Base-by-base conservation (phyloP, 2,329 filamentous ascomycete species). In the Delphinella strobiligena region DNA sequence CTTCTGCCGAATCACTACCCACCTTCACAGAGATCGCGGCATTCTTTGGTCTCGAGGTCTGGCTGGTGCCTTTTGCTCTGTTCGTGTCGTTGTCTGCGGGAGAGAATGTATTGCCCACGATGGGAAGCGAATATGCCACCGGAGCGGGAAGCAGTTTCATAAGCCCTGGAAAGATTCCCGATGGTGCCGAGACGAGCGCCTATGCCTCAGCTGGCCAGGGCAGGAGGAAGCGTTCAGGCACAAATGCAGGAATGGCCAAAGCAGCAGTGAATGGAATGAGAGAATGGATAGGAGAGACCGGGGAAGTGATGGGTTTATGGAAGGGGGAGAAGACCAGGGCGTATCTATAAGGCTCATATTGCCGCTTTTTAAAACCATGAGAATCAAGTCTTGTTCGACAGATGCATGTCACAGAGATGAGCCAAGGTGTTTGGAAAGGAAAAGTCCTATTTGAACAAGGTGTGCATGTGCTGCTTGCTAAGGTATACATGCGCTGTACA, bases 31-130 rank as follows among this genome's bases (percentile, higher is more conserved):
- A 96, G 64, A 91, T 96, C 33, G 87, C 91, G 0, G 89, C 85
- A 0, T 98, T 91, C 62, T 98, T 98, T 55, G 91, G 91, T 0
- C 68, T 98, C 2, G 94, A 88, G 53, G 88, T 98, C 0, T 98
- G 91, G 91, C 71, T 98, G 1, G 84, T 96, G 1, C 91, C 91
- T 0, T 98, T 98, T 56, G 79, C 88, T 12, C 71, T 98, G 11
- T 98, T 98, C 55, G 89, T 98, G 37, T 93, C 84, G 53, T 63
- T 98, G 31, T 93, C 85, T 14, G 91, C 91, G 0, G 86, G 87
- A 40, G 91, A 98, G 56, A 96, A 96, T 55, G 85, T 96, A 3
- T 65, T 98, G 37, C 91, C 91, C 0, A 93, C 80, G 5, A 95
- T 95, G 74, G 85, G 86, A 10, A 85, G 76, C 35, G 82, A 87